Evolutionary conservation across 2,329 filamentous ascomycete species (phyloP).

Genomic region (Colletotrichum higginsianum): DNA sequence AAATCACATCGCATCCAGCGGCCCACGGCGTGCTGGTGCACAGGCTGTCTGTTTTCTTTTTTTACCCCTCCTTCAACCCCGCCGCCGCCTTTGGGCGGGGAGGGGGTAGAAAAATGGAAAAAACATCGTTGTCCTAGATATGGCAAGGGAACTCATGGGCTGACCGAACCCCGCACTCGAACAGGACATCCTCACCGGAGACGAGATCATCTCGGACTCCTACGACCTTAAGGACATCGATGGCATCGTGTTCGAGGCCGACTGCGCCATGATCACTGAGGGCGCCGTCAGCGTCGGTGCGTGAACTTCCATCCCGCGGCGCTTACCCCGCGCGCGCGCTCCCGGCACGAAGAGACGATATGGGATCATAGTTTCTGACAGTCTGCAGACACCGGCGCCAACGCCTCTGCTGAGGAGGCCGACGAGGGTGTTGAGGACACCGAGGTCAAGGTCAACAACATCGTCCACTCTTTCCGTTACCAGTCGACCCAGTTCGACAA

Average conservation of each 20-base stretch:
- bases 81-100: neutral
- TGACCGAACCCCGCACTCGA: conserved; percentile 48
- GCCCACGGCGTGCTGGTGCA: neutral
- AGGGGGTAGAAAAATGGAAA: conserved; percentile 11
- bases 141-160: conserved; percentile 1
- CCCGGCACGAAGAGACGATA: neutral
- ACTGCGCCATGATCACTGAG: conserved; percentile 91
- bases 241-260: conserved; percentile 87
- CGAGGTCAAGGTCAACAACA: conserved; percentile 87
- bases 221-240: conserved; percentile 87
- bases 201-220: conserved; percentile 98
- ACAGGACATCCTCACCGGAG: conserved; percentile 89
- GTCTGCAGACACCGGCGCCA: conserved; percentile 85
- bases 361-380: conserved; percentile 21
- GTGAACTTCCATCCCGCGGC: conserved; percentile 51
- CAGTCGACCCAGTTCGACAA: conserved; percentile 86
- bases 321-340: conserved; percentile 25
- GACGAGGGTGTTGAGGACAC: conserved; percentile 82
- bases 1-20: neutral
- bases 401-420: conserved; percentile 93
- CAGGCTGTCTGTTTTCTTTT: neutral
- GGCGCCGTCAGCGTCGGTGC: conserved; percentile 81
- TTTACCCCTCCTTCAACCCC: conserved; percentile 37
- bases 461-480: conserved; percentile 93
- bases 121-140: conserved; percentile 9